Percentiles rank a stretch among this genome's conserved stretches.
phyloP scores from a whole-genome alignment of 129 eudicot species.

The Pulicaria dysenterica region DNA sequence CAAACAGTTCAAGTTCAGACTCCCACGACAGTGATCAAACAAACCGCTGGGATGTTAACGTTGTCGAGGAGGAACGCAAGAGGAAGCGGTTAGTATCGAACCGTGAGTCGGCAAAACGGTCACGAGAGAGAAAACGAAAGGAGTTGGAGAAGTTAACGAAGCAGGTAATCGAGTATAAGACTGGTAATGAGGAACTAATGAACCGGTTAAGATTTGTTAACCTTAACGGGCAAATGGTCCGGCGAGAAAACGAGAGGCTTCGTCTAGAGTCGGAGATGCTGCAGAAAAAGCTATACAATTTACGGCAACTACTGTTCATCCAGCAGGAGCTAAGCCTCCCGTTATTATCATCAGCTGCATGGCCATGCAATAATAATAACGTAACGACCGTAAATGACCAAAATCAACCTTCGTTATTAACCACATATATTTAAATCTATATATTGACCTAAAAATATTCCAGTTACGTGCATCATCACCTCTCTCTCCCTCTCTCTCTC shows the following conservation, averaged over 20 bases:
- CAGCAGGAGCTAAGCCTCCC: constrained; percentile 49
- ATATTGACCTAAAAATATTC: neutral
- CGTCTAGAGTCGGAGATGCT: constrained; percentile 49
- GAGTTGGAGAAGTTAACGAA: constrained; percentile 67
- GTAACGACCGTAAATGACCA: constrained; percentile 34
- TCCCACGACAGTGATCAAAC: constrained; percentile 17
- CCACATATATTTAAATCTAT: constrained; percentile 24
- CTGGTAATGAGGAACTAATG: constrained; percentile 54
- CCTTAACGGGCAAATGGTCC: constrained; percentile 44
- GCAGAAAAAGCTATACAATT: constrained; percentile 44
- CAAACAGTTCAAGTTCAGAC: constrained; percentile 28
- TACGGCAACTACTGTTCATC: constrained; percentile 48
- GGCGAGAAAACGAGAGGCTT: constrained; percentile 59
- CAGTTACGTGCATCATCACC: constrained; percentile 13
- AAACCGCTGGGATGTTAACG: neutral
- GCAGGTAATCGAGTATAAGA: constrained; percentile 39
- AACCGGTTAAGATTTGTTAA: constrained; percentile 55
- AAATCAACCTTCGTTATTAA: constrained; percentile 36
- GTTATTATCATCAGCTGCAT: constrained; percentile 44
- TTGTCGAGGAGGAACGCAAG: constrained; percentile 47
- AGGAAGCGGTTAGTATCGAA: constrained; percentile 73
- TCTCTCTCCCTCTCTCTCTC: neutral
- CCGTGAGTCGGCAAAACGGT: constrained; percentile 81
- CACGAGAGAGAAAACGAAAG: constrained; percentile 76
- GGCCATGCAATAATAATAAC: constrained; percentile 56